phyloP scores from a whole-genome alignment of 169 alveolate genomes.

The Amoebophrya sp. region DNA sequence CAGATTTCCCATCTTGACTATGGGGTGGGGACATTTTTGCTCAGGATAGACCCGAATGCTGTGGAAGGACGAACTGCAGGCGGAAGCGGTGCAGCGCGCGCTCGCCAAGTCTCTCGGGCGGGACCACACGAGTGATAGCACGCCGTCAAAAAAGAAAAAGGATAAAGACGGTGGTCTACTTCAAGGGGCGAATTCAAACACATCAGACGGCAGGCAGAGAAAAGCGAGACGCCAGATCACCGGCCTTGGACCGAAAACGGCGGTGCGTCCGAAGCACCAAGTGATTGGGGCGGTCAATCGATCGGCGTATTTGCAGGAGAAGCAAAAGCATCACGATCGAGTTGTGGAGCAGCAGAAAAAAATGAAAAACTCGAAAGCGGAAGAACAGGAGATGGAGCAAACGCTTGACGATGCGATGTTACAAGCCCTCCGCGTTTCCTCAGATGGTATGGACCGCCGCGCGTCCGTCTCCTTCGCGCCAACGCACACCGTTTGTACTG shows the following conservation, averaged over 20 bases:
- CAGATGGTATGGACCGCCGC: neutral
- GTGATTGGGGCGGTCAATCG: neutral
- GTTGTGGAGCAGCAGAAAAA: neutral
- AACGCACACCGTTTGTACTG: no score
- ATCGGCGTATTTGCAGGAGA: neutral
- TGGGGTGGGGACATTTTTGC: neutral
- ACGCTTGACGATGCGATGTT: neutral
- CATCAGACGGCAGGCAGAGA: neutral
- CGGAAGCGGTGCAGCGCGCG: neutral
- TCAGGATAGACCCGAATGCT: neutral
- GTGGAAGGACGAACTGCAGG: conserved; percentile 13
- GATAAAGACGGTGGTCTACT: neutral
- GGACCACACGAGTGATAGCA: neutral
- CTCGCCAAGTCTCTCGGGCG: neutral
- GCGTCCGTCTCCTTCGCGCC: neutral
- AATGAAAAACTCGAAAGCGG: neutral
- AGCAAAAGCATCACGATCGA: neutral
- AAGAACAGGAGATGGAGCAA: neutral
- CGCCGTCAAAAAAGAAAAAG: neutral
- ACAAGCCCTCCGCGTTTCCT: neutral
- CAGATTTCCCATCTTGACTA: neutral
- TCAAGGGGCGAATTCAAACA: neutral
- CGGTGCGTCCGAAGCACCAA: neutral
- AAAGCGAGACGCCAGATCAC: neutral
- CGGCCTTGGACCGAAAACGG: neutral